phyloP scores from a whole-genome alignment of 208 protist genomes.

The Trypanosoma cruzi region DNA sequence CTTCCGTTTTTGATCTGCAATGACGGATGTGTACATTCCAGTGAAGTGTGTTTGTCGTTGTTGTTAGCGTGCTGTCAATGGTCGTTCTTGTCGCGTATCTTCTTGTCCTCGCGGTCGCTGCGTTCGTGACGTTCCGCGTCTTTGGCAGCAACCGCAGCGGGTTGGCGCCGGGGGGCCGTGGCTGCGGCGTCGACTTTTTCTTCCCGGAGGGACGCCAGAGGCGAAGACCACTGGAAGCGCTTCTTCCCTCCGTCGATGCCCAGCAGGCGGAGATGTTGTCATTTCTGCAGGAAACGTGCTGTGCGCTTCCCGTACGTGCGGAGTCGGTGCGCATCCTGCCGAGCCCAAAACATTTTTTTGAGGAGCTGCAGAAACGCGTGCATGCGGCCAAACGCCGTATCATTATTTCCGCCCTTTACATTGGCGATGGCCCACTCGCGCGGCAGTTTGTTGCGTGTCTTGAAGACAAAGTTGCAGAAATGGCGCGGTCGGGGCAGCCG shows the following conservation, averaged over 20 bases:
- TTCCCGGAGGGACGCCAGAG: neutral
- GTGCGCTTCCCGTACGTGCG: conserved; percentile 62
- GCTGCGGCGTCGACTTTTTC: conserved; percentile 37
- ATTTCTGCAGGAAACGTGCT: conserved; percentile 63
- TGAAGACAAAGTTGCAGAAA: conserved; percentile 48
- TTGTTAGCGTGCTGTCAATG: conserved; percentile 1
- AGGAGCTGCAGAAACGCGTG: conserved; percentile 55
- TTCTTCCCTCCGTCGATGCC: conserved; percentile 11
- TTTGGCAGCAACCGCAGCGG: conserved; percentile 38
- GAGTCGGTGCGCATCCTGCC: conserved; percentile 47
- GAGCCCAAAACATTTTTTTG: conserved; percentile 67
- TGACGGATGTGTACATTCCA: too few relatives aligned
- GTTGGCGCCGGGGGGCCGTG: neutral
- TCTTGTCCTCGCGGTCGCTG: conserved; percentile 36
- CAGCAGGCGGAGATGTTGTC: conserved; percentile 53
- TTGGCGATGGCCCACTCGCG: conserved; percentile 77
- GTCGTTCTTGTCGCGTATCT: conserved; percentile 43
- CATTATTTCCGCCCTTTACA: conserved; percentile 84
- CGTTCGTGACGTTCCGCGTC: conserved; percentile 30
- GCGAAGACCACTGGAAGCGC: neutral
- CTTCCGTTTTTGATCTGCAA: too few relatives aligned
- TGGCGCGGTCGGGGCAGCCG: conserved; percentile 15
- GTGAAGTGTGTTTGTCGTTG: conserved; percentile 7
- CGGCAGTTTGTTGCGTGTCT: conserved; percentile 51
- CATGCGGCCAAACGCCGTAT: conserved; percentile 47